Percentiles rank a stretch among this genome's conserved stretches.
phyloP scores from a whole-genome alignment of 208 protist species.

The Trypanosoma caninum region DNA sequence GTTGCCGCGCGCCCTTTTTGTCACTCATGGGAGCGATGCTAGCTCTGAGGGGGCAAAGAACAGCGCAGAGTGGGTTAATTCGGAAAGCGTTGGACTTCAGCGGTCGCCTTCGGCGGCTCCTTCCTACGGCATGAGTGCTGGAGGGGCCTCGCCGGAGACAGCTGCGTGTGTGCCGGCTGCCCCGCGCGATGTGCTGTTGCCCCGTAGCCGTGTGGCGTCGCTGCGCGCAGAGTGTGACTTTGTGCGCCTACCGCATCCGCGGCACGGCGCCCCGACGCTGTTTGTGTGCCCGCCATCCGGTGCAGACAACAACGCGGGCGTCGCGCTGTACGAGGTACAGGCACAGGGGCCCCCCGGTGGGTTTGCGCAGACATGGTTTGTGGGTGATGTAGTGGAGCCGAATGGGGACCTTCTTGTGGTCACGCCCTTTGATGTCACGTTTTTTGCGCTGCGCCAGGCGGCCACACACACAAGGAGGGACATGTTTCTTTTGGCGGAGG shows the following conservation, averaged over 20 bases:
- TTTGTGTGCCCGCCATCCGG: slow-evolving; percentile 28
- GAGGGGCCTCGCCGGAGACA: neutral
- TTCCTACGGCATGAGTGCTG: too few species aligned
- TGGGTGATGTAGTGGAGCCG: slow-evolving; percentile 26
- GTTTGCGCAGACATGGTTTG: slow-evolving; percentile 59
- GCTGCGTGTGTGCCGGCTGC: neutral
- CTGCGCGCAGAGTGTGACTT: slow-evolving; percentile 15
- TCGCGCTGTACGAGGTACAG: slow-evolving; percentile 42
- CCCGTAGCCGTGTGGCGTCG: neutral
- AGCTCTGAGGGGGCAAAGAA: neutral
- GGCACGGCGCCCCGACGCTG: slow-evolving; percentile 47
- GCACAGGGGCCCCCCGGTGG: slow-evolving; percentile 37
- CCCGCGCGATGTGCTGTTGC: neutral
- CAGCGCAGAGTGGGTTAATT: neutral
- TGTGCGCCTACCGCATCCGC: slow-evolving; percentile 64
- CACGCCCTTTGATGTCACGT: slow-evolving; percentile 63
- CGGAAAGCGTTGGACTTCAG: neutral
- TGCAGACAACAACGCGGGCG: neutral
- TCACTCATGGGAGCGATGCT: neutral
- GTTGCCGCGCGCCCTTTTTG: slow-evolving; percentile 12
- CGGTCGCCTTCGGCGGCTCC: slow-evolving; percentile 3
- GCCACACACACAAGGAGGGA: slow-evolving; percentile 22
- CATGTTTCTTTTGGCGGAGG: slow-evolving; percentile 32
- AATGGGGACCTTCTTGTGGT: slow-evolving; percentile 36
- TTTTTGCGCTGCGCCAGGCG: slow-evolving; percentile 44